Evolutionary conservation across 2,329 filamentous ascomycete species (phyloP), one percentile per base, ranked within the genome.

Genomic region (Colletotrichum falcatum): DNA sequence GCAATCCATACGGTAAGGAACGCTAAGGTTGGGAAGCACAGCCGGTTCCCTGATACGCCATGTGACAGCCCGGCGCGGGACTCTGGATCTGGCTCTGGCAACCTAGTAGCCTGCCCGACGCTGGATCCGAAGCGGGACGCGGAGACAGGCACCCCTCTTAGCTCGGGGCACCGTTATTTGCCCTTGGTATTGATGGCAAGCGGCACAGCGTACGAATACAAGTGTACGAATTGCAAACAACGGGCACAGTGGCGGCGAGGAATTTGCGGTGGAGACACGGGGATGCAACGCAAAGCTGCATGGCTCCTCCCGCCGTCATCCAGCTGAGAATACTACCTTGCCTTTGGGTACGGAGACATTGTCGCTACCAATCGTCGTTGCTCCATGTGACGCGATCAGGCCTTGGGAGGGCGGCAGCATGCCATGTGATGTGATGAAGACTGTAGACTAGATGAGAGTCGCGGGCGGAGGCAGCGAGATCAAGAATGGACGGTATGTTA

Each of bases 311-410:
- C 63, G 67, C 63, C 56, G 56, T 70, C 67, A 66, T n/a, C 63
- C 46, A 65, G 55, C 49, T 70, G 42, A 42, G n/a, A 61, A 70
- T 70, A 65, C 63, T 58, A 61, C 67, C 63, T 56, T 66, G 51
- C 30, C 42, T 58, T 59, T 37, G 48, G n/a, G 35, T 49, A 37
- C 58, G 58, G 58, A 61, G 44, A 61, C 58, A 44, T 46, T 18
- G 37, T 61, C 62, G 62, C 58, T 66, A 66, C 66, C 62, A 66
- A 66, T 66, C 66, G 66, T 56, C 33, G 20, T 23, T 33, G 58
- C 30, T 23, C n/a, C 5, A 30, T 23, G 23, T 48, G 23, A 20
- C 30, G 12, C 5, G 16, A 35, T n/a, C 42, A n/a, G 30, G 46
- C 37, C 48, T 39, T 26, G 49, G 28, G 30, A 37, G 26, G 42